phyloP scores from a whole-genome alignment of 768 basidiomycete genomes.

The Pleurotus cornucopiae region DNA sequence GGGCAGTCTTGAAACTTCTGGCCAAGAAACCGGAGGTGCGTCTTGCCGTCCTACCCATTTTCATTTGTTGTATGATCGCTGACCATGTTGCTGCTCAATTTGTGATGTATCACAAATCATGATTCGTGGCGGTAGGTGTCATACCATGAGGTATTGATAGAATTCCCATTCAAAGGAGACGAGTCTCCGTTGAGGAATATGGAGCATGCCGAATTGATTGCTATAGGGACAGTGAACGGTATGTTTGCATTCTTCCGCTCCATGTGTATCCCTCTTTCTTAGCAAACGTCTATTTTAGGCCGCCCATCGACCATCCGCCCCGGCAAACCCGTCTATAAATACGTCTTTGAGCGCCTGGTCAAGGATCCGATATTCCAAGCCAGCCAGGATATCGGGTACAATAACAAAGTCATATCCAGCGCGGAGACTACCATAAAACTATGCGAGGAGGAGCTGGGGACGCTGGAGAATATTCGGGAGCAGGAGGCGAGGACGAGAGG shows the following conservation, averaged over 20 bases:
- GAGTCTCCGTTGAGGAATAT: slow-evolving; percentile 75
- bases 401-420: slow-evolving; percentile 58
- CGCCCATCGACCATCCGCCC: slow-evolving; percentile 82
- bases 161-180: slow-evolving; percentile 91
- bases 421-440: slow-evolving; percentile 61
- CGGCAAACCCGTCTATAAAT: slow-evolving; percentile 86
- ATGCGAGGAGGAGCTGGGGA: slow-evolving; percentile 74
- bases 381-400: slow-evolving; percentile 76
- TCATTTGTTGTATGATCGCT: too few species aligned
- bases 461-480: slow-evolving; percentile 61
- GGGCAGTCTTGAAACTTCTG: slow-evolving; percentile 75
- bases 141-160: slow-evolving; percentile 77
- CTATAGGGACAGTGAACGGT: slow-evolving; percentile 77
- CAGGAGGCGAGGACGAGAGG: slow-evolving; percentile 31
- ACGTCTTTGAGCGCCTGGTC: slow-evolving; percentile 60
- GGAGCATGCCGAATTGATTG: slow-evolving; percentile 87
- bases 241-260: slow-evolving; percentile 1
- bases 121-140: slow-evolving; percentile 46
- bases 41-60: background rate
- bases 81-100: background rate
- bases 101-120: slow-evolving; percentile 12
- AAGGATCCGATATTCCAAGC: slow-evolving; percentile 77
- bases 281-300: slow-evolving; percentile 35
- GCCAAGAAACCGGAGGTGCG: slow-evolving; percentile 61
- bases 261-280: background rate